Base-by-base conservation (phyloP, 345 rosid species). In the Linum trigynum region DNA sequence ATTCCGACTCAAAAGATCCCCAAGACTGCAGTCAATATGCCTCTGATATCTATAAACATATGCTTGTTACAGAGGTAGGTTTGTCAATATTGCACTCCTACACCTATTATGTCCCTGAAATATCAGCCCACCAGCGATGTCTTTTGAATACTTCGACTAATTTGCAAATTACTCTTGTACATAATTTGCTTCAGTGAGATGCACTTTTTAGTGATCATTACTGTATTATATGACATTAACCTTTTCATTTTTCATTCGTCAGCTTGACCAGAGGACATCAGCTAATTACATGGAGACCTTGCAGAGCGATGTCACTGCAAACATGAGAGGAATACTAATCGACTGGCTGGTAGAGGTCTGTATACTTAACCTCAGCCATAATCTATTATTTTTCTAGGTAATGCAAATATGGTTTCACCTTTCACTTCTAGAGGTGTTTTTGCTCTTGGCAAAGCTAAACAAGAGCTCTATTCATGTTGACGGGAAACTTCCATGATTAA, bases 321-420 rank as follows among this genome's bases (percentile, higher is more conserved):
- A 45, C 81, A 92, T 92, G 98, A 83, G 97, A 42, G 86, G 78
- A 67, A 85, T 92, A 74, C 78, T 90, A 68, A 78, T 92, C 64
- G 96, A 90, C 72, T 92, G 98, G 98, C 86, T 92, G 66, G 90
- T 92, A 51, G 99, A 94, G 95, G 97, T 90, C 67, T 73, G 84
- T 74, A 42, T 60, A 60, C 48, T 55, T 67, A 63, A 23, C 32
- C 8, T 5, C 17, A 4, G 7, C 53, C 57, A 38, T 15, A 45
- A 61, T 45, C 37, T 16, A 42, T 48, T 9, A 48, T 48, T 9
- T 23, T 48, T 0, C 3, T 3, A 48, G 15, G 9, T 48, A 3
- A 48, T 48, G 53, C 45, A 41, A 41, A 41, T 41, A 41, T 41
- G 45, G 45, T 41, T 41, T 41, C 45, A 41, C 45, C 6, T 41